Percentiles rank a stretch among this genome's conserved stretches.
Conservation (phyloP, 2,329 filamentous ascomycete species). For the Alternaria burnsii region DNA sequence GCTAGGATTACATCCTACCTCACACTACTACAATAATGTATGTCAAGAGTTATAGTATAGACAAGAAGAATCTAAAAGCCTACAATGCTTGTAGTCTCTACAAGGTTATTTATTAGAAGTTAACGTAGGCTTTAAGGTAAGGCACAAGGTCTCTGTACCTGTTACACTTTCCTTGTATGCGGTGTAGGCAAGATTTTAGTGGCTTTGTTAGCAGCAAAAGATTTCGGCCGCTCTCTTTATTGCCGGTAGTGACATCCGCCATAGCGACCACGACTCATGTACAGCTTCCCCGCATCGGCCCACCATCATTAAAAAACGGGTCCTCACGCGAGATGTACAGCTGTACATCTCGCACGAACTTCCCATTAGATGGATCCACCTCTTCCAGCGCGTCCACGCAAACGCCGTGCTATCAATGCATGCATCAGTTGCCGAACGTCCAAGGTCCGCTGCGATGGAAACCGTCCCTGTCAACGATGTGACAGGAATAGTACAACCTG, state of each 20-base stretch:
- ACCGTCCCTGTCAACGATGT: slow-evolving; percentile 43
- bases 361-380: slow-evolving; percentile 25
- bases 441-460: slow-evolving; percentile 46
- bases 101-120: no score
- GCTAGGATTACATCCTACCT: no score
- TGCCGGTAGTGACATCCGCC: slow-evolving; percentile 1
- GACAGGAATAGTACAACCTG: slow-evolving; percentile 34
- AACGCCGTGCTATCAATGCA: slow-evolving; percentile 46
- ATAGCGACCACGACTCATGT: slow-evolving; percentile 10
- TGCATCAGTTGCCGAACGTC: slow-evolving; percentile 42
- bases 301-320: slow-evolving; percentile 14
- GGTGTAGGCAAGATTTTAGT: neutral
- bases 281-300: slow-evolving; percentile 14
- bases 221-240: neutral
- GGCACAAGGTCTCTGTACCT: no score
- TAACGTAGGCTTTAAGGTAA: no score
- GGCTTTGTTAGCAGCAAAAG: neutral
- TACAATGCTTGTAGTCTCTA: no score
- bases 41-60: no score
- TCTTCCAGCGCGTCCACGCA: slow-evolving; percentile 32
- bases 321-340: neutral
- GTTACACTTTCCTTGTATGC: no score
- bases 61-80: no score
- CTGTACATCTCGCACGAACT: slow-evolving; percentile 20
- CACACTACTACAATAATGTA: no score